phyloP scores from a whole-genome alignment of 306 rosid species.

The Aeschynomene evenia region DNA sequence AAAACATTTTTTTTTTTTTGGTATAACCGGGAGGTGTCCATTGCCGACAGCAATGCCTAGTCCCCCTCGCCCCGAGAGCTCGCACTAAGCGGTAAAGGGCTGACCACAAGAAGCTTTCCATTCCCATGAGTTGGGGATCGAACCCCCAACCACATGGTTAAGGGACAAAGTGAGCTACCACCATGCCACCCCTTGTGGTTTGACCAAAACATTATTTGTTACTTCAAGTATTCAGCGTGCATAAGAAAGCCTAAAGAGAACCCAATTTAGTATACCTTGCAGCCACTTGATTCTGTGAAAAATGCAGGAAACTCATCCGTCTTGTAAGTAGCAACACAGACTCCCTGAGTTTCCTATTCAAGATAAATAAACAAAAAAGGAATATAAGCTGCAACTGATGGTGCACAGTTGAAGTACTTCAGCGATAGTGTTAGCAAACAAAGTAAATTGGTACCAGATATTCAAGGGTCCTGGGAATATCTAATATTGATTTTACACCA shows the following conservation, averaged over 20 bases:
- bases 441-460: conserved; percentile 57
- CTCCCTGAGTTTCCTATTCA: conserved; percentile 86
- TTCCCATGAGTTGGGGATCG: too few species aligned
- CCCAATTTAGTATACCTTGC: conserved; percentile 56
- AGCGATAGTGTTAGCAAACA: conserved; percentile 21
- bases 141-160: too few species aligned
- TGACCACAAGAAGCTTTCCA: too few species aligned
- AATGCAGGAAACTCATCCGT: conserved; percentile 94
- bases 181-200: too few species aligned
- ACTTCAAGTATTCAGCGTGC: conserved; percentile 8
- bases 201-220: background rate
- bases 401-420: background rate
- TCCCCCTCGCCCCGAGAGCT: too few species aligned
- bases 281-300: conserved; percentile 85
- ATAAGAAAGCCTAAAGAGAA: background rate
- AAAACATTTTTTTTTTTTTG: background rate
- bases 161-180: too few species aligned
- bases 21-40: too few species aligned
- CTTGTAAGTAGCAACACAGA: conserved; percentile 79
- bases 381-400: background rate
- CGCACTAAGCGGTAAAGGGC: too few species aligned
- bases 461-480: conserved; percentile 87
- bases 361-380: conserved; percentile 1
- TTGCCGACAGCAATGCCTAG: too few species aligned
- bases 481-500: conserved; percentile 91